Evolutionary conservation across 441 rosid species (phyloP).

Genomic region (Populus hybrid): DNA sequence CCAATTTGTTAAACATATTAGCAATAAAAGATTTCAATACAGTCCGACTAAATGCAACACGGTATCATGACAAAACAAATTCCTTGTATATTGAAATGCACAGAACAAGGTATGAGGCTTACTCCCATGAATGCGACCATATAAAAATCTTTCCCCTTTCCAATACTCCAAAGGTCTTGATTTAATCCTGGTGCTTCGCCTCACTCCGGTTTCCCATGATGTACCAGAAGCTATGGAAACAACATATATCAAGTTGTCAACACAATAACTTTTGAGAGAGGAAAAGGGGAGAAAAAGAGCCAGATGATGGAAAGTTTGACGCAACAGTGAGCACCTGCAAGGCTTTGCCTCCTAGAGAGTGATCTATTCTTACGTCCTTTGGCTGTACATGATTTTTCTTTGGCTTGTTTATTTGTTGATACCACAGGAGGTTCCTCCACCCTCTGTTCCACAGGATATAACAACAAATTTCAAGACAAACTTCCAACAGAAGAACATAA

Average conservation of each 20-base stretch:
- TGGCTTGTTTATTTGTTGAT: conserved; percentile 15
- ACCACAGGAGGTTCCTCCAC: conserved; percentile 11
- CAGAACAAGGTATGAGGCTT: conserved; percentile 38
- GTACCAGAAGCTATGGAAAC: conserved; percentile 57
- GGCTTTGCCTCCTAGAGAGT: conserved; percentile 47
- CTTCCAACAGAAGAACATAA: background rate
- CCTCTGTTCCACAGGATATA: conserved; percentile 24
- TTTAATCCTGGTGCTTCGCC: conserved; percentile 82
- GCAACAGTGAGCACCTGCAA: conserved; percentile 47
- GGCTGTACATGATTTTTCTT: conserved; percentile 18
- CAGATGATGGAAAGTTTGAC: background rate
- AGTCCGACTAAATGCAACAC: background rate
- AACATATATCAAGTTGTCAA: conserved; percentile 11
- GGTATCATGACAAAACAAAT: background rate
- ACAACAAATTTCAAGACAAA: background rate
- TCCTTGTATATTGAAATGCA: background rate
- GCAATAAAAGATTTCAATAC: background rate
- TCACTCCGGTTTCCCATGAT: conserved; percentile 48
- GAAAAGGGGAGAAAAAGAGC: background rate
- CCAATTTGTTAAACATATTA: background rate
- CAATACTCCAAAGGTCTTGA: conserved; percentile 92
- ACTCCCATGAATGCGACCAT: conserved; percentile 85
- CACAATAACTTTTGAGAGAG: conserved; percentile 2
- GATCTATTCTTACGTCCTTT: conserved; percentile 24
- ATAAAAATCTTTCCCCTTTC: conserved; percentile 91